These are phyloP conservation scores for Ganoderma meredithae DNA, from an alignment of 1,284 basidiomycete genomes.

Conservation along the genomic window DNA sequence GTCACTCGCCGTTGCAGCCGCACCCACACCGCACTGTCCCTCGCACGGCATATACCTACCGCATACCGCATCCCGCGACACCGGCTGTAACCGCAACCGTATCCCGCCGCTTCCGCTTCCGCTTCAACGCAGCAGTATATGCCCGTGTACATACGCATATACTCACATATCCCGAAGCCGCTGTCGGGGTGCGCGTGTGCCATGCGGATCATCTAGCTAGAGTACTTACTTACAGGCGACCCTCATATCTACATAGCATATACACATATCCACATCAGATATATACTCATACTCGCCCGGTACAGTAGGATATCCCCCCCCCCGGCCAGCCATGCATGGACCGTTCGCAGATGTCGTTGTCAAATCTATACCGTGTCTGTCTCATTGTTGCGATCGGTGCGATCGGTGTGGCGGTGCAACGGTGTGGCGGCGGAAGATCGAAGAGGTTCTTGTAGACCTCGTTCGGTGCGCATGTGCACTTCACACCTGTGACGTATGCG, in stretches of 20 bases:
- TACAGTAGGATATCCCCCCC: conserved; percentile 4
- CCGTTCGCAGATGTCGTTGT: background rate
- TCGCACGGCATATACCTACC: conserved; percentile 5
- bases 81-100: background rate
- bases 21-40: background rate
- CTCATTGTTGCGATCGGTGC: background rate
- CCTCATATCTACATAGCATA: background rate
- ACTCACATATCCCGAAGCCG: background rate
- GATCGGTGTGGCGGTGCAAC: background rate
- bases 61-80: too few species aligned
- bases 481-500: too few species aligned
- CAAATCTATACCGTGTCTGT: background rate
- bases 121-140: background rate
- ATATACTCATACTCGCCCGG: background rate
- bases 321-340: background rate
- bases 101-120: background rate
- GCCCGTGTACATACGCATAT: background rate
- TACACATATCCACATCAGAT: too few species aligned
- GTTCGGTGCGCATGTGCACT: too few species aligned
- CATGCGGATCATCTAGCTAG: too few species aligned
- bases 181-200: too few species aligned
- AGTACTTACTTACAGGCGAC: background rate
- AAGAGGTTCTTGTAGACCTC: too few species aligned
- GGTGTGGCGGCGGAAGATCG: too few species aligned
- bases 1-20: background rate